Base-by-base conservation (phyloP, 768 basidiomycete genomes). In the Kwoniella sp. region DNA sequence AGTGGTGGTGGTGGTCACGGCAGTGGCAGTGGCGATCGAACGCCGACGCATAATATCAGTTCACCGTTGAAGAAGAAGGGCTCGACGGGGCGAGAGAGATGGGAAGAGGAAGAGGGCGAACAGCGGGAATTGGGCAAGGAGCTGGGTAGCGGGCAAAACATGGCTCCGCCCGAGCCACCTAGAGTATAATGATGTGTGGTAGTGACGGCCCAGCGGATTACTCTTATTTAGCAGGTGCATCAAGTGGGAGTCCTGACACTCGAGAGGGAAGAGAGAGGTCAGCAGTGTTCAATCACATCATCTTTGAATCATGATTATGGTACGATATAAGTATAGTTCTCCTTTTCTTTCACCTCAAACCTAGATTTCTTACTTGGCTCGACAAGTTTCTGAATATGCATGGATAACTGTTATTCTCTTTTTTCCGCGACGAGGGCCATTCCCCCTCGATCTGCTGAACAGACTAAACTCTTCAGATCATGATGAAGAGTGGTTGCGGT, bases 31-130 rank as follows among this genome's bases (percentile, higher is more conserved):
- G 45, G 28, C 52, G 31, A 37, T 65, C 68, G 25, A 61, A 63
- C 47, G 62, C 63, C 26, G 65, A 55, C 15, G 59, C 38, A 17
- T 51, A 37, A 29, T 13, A 55, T 63, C 15, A 31, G 28, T 59
- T 45, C 50, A 58, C 69, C 71, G n/a, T 61, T 58, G 41, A 73
- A 61, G 34, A 70, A 67, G 37, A 59, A 20, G 23, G 68, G 54
- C 13, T 22, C 15, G 34, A 34, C 53, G 65, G 45, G 66, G 11
- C n/a, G 66, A 52, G 31, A 68, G 57, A 4, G 66, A 64, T 55
- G 48, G 69, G 23, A 47, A 17, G 55, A 52, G 28, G 56, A 71
- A 62, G 12, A 74, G 54, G 60, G 67, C 37, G 34, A 51, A 54
- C 66, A 72, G 48, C 41, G 51, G 69, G 65, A 48, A 61, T 69